Evolutionary conservation across 2,329 filamentous ascomycete genomes (phyloP).

Genomic region (Alternaria burnsii): DNA sequence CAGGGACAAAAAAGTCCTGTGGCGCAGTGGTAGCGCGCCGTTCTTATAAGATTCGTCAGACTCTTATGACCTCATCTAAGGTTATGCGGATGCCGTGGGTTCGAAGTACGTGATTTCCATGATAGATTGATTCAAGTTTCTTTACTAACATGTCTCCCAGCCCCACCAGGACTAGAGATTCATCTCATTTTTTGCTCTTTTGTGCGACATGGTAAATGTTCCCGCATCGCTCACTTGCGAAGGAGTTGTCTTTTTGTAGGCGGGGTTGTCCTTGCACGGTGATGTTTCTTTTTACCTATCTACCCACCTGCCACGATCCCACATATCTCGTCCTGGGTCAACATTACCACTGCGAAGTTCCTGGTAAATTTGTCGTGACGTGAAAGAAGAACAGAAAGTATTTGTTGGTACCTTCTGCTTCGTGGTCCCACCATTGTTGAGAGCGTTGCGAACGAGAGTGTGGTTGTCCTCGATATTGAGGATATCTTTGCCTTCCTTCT

Average conservation of each 20-base stretch:
- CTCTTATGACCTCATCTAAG: constrained; percentile 45
- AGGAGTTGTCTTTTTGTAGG: neutral
- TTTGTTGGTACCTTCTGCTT: too few relatives aligned
- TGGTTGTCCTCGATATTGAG: too few relatives aligned
- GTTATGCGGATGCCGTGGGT: constrained; percentile 58
- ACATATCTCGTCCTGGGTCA: neutral
- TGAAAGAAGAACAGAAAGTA: neutral
- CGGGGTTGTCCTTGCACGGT: neutral
- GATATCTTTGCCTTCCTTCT: too few relatives aligned
- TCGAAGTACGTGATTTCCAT: constrained; percentile 33
- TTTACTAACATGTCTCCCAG: constrained; percentile 12
- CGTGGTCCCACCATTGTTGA: too few relatives aligned
- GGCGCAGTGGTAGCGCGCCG: constrained; percentile 61
- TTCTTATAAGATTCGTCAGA: constrained; percentile 56
- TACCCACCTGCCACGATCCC: neutral
- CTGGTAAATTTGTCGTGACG: neutral
- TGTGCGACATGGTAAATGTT: neutral
- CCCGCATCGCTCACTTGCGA: neutral
- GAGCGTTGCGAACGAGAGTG: too few relatives aligned
- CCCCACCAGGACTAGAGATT: constrained; percentile 22
- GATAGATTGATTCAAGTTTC: constrained; percentile 1
- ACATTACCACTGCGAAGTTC: neutral
- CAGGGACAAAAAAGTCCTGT: constrained; percentile 44
- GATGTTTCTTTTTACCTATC: neutral
- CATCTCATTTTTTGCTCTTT: constrained; percentile 10